Base-by-base conservation (phyloP, 1,139 yeast species). In the Suhomyces anneliseae region DNA sequence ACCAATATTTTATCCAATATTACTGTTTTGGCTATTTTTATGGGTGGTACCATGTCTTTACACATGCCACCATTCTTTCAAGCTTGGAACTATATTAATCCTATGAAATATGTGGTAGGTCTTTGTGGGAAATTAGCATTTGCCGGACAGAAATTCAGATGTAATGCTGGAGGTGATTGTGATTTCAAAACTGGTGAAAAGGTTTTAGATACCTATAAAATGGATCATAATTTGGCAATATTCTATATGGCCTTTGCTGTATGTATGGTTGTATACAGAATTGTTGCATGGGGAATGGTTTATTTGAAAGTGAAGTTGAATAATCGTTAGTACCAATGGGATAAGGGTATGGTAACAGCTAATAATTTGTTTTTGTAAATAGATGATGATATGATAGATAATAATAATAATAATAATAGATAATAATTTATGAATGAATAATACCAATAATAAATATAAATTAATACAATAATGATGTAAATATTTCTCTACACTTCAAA, bases 11-110 rank as follows among this genome's bases (percentile, higher is more conserved):
- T 89, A 40, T 77, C 90, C 0, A 78, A 82, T 8, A 60, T 86
- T 32, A 66, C 87, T 42, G 78, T 87, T 4, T 69, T 88, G 48
- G 93, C 92, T 7, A 79, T 86, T 14, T 81, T 86, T 56, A 87
- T 89, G 95, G 89, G 90, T 4, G 97, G 96, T n/a, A 73, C 92
- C 6, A 78, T 90, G 84, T 85, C 96, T 0, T 67, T 87, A 54
- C 74, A 84, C 34, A 81, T 89, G 85, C 90, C 90, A 7, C 68
- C 68, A 1, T 81, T 89, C 45, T 77, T 89, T 59, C 73, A 74
- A 53, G 95, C 83, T 0, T 68, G 86, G 62, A 89, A 88, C 64
- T 89, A 82, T 67, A 57, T 86, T 11, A 85, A 83, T 46, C 96
- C 96, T 1, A 66, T 86, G 59, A 86, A 85, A 57, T 89, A 85